Base-by-base conservation (phyloP, 345 rosid species). In the Salix udensis region DNA sequence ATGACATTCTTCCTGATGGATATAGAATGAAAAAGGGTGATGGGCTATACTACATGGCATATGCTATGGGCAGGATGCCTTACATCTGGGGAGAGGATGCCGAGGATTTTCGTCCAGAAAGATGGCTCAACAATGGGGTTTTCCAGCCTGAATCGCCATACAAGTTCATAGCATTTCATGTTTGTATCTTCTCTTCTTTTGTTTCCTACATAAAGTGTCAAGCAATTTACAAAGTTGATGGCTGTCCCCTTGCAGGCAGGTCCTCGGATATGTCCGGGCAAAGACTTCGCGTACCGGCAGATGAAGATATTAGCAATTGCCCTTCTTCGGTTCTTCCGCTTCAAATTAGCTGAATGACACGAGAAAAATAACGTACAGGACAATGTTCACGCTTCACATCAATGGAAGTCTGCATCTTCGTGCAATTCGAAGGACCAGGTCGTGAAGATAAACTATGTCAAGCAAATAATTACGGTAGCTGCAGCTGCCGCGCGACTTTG, bases 51-150 rank as follows among this genome's bases (percentile, higher is more conserved):
- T 92, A 92, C 77, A 7, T 85, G 80, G 81, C 92, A 0, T 95
- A 91, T 37, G 87, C 96, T 15, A 95, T 92, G 97, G 97, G 90
- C 4, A 90, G 97, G 84, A 89, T 92, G 96, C 65, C 73, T 71
- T 85, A 77, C 73, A 82, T 90, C 5, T 92, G 98, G 97, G 97
- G 98, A 4, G 85, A 91, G 3, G 91, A 90, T 72, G 93, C 91
- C 1, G 90, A 86, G 73, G 91, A 82, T 13, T 91, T 89, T 77
- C 78, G 76, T 23, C 97, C 96, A 0, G 92, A 92, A 84, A 87
- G 98, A 82, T 91, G 98, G 97, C 87, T 92, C 26, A 76, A 81
- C 23, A 72, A 86, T 36, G 92, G 97, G 30, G 46, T 77, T 30
- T 91, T 94, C 75, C 93, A 85, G 58, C 91, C 89, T 0, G 88